Base-by-base conservation (phyloP, 805 yeast species). In the Priceomyces melissophilus region DNA sequence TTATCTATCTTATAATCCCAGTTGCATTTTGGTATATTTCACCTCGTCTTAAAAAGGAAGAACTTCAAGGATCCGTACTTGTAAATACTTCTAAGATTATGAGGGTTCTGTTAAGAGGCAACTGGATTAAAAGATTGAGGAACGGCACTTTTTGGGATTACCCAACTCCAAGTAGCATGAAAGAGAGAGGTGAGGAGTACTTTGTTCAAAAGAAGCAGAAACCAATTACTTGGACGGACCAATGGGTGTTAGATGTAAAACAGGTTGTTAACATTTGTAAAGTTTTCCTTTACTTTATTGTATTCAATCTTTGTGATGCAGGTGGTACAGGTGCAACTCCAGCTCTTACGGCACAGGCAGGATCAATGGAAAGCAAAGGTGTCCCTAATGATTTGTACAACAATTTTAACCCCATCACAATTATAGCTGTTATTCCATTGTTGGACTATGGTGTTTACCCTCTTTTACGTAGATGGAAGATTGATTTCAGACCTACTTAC, bases 321-420 rank as follows among this genome's bases (percentile, higher is more conserved):
- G 42, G 71, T 44, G 79, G 79, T 46, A 39, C 42, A 2, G 35
- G 35, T 30, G 40, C 40, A 4, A 28, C 32, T 4, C 39, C 39
- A 30, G 56, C 60, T 44, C 76, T 70, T 52, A 74, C 69, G 43
- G 72, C 79, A 2, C 80, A 75, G 55, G 78, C 80, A 35, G 79
- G 78, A 44, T 67, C 78, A 26, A 73, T 76, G 81, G 57, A 68
- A 8, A 61, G 73, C 26, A 60, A 73, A 25, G 78, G 78, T 35
- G 76, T 76, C 47, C 81, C 81, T 44, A 76, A 76, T 50, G 81
- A 77, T 63, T 65, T 76, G 50, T 73, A 75, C 63, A 69, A 62
- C 48, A 76, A 74, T 52, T 75, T 77, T 61, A 76, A 77, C 50
- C 79, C 78, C 35, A 63, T 76, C 42, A 69, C 80, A 11, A 77